Base-by-base conservation (phyloP, 106 monocot species). In the Dendrobium officinale region DNA sequence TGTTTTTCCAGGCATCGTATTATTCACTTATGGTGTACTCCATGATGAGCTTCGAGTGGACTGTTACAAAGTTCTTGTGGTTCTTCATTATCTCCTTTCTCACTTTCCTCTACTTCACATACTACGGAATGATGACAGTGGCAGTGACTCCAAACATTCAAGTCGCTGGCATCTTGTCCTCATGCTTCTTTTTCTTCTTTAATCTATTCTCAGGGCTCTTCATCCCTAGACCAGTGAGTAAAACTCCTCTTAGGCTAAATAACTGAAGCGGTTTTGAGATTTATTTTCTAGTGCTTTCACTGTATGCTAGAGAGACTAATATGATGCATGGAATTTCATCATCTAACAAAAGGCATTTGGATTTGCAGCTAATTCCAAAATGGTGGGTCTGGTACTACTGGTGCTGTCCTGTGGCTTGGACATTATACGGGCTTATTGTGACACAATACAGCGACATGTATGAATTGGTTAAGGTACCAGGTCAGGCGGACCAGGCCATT, bases 331-430 rank as follows among this genome's bases (percentile, higher is more conserved):
- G 10, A 47, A 47, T 47, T 7, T 47, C 10, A 47, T 47, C 47
- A 10, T 47, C 47, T 47, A 47, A 47, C 47, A 47, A 47, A 47
- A 47, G 10, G 47, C 47, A 9, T 51, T 51, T 51, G 51, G 45
- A 20, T 22, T 78, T 85, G 78, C 87, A 95, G 95, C 84, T 48
- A 85, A 87, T 92, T 24, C 95, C 92, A 4, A 84, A 82, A 47
- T 91, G 91, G 91, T 92, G 92, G 95, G 75, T 80, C 15, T 95
- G 92, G 95, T 95, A 90, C 86, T 90, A 86, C 81, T 90, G 95
- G 92, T 79, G 87, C 47, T 89, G 85, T 67, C 92, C 95, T 0
- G 55, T 93, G 45, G 77, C 89, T 6, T 95, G 92, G 92, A 95
- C 91, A 0, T 82, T 93, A 13, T 89, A 95, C 42, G 95, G 95